Percentiles rank a stretch among this genome's conserved stretches.
Evolutionary conservation across 1,284 basidiomycete species (phyloP).

Genomic region (Meira nashicola): DNA sequence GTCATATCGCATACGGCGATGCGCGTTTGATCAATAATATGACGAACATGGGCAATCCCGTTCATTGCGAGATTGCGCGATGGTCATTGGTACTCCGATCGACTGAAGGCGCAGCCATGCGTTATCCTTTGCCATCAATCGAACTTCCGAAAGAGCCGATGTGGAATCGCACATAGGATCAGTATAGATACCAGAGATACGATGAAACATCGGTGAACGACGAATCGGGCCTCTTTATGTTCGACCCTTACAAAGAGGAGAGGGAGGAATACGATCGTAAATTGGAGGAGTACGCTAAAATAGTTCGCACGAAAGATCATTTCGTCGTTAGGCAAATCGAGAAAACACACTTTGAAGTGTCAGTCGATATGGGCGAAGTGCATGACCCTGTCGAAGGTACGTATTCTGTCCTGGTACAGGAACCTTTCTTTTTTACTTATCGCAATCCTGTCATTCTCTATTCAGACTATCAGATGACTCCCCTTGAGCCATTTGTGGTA

Average conservation of each 20-base stretch:
- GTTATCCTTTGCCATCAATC: background rate
- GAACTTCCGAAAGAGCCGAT: background rate
- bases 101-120: background rate
- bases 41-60: background rate
- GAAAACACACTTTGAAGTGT: background rate
- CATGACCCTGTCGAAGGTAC: background rate
- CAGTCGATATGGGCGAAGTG: background rate
- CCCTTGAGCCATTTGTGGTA: too few relatives aligned
- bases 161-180: background rate
- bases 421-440: too few relatives aligned
- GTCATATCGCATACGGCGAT: background rate
- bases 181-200: background rate
- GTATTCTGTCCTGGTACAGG: background rate
- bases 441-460: too few relatives aligned
- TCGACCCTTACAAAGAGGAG: slow-evolving; percentile 3
- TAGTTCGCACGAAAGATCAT: background rate
- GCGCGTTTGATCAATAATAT: slow-evolving; percentile 1
- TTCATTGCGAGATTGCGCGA: background rate
- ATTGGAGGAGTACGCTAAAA: slow-evolving; percentile 1
- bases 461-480: too few relatives aligned
- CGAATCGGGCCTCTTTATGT: background rate
- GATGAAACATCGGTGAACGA: background rate
- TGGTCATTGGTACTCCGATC: background rate
- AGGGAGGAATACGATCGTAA: slow-evolving; percentile 1
- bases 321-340: background rate